A percentile compares a stretch with the other conserved stretches of the same genome.
Evolutionary conservation across 106 monocot genomes (phyloP).

Genomic region (Apostasia ramifera): DNA sequence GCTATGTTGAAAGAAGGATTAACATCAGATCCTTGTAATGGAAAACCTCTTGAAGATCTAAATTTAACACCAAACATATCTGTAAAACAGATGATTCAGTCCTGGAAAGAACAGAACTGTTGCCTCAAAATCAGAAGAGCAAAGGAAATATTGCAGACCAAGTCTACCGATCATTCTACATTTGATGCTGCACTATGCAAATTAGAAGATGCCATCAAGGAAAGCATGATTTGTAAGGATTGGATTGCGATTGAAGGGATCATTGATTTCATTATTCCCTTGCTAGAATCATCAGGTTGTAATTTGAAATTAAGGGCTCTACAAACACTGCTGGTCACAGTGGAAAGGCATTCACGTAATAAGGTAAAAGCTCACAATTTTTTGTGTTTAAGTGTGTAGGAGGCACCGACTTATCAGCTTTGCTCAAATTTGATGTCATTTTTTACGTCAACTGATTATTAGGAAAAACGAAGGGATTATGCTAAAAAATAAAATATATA

Average conservation of each 20-base stretch:
- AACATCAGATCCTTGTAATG: slow-evolving; percentile 6
- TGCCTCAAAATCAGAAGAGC: slow-evolving; percentile 16
- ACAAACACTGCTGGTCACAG: slow-evolving; percentile 7
- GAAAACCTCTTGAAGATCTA: slow-evolving; percentile 7
- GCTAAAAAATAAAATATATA: too few relatives aligned
- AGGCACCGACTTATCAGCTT: not conserved
- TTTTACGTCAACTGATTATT: too few relatives aligned
- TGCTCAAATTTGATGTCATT: too few relatives aligned
- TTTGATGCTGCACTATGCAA: slow-evolving; percentile 5
- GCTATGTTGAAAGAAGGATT: slow-evolving; percentile 6
- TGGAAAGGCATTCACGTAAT: slow-evolving; percentile 13
- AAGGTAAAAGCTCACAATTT: slow-evolving; percentile 6
- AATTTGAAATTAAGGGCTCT: slow-evolving; percentile 9
- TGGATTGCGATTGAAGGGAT: slow-evolving; percentile 20
- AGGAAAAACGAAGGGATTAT: too few relatives aligned
- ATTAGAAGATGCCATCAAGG: slow-evolving; percentile 10
- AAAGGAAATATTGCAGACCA: slow-evolving; percentile 5
- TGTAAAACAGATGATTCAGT: slow-evolving; percentile 16
- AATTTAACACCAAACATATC: slow-evolving; percentile 9
- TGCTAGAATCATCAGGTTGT: not conserved
- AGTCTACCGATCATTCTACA: not conserved
- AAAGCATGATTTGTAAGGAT: slow-evolving; percentile 10
- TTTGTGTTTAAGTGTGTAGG: not conserved
- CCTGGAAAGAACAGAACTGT: slow-evolving; percentile 20
- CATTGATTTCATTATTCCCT: slow-evolving; percentile 16